phyloP scores from a whole-genome alignment of 352 stramenopile genomes.

The Phytophthora pistaciae region DNA sequence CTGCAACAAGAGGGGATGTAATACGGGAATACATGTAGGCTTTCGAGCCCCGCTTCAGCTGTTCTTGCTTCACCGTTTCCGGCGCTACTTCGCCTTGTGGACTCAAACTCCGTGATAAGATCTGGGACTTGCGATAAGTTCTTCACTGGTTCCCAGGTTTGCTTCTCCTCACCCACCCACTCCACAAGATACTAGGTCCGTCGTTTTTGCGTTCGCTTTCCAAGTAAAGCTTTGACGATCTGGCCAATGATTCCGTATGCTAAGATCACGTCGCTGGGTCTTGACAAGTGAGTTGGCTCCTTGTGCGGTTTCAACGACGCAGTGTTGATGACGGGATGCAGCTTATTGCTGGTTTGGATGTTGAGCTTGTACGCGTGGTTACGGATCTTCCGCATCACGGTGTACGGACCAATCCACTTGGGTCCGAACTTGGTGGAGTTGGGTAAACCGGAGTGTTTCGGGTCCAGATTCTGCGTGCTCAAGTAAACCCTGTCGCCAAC shows the following conservation, averaged over 20 bases:
- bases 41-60: too few species aligned
- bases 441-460: conserved; percentile 12
- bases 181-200: conserved; percentile 20
- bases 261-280: background rate
- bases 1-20: too few species aligned
- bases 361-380: conserved; percentile 34
- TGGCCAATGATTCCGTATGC: conserved; percentile 11
- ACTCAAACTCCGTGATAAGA: too few species aligned
- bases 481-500: conserved; percentile 25
- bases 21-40: too few species aligned
- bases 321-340: conserved; percentile 24
- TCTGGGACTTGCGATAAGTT: background rate
- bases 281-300: background rate
- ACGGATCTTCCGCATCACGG: conserved; percentile 17
- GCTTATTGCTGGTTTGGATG: conserved; percentile 21
- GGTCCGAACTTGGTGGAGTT: conserved; percentile 26
- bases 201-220: conserved; percentile 1
- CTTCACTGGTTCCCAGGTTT: conserved; percentile 1
- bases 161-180: conserved; percentile 14
- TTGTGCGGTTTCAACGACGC: conserved; percentile 20
- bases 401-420: conserved; percentile 25
- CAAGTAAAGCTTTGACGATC: background rate
- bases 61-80: too few species aligned
- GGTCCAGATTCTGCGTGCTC: conserved; percentile 21
- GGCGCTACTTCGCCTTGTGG: too few species aligned